Evolutionary conservation across 116 monocot species (phyloP).

Genomic region (Zostera marina): DNA sequence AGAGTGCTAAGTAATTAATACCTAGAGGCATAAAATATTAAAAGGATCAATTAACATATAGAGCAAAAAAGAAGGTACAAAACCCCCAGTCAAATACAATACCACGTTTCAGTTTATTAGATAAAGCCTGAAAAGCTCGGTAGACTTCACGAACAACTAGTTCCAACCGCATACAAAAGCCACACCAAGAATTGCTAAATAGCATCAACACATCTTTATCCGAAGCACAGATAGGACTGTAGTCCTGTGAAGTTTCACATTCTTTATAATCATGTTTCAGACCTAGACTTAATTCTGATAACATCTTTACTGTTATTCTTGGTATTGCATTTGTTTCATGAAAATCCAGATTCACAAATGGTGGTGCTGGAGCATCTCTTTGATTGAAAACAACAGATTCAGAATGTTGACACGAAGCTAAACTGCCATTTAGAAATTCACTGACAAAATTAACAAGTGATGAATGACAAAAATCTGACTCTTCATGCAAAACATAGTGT

Average conservation of each 20-base stretch:
- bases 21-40: too few relatives aligned
- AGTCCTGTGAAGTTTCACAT: constrained; percentile 7
- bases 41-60: too few relatives aligned
- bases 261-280: constrained; percentile 18
- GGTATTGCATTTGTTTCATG: constrained; percentile 72
- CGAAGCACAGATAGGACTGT: constrained; percentile 15
- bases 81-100: background rate
- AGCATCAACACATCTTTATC: constrained; percentile 64
- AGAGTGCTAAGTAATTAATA: too few relatives aligned
- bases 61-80: background rate
- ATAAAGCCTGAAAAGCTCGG: constrained; percentile 37
- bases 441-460: constrained; percentile 46
- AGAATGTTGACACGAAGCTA: constrained; percentile 52
- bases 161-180: constrained; percentile 82
- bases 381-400: constrained; percentile 16
- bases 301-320: constrained; percentile 33
- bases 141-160: constrained; percentile 80
- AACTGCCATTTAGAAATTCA: constrained; percentile 52
- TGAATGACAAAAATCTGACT: constrained; percentile 28
- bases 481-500: constrained; percentile 46
- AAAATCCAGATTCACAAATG: constrained; percentile 89
- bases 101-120: constrained; percentile 10
- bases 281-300: constrained; percentile 54
- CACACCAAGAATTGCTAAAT: constrained; percentile 78
- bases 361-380: constrained; percentile 48